Evolutionary conservation across 768 basidiomycete species (phyloP), one percentile per base, ranked within the genome.

Genomic region (Pleurotus pulmonarius): DNA sequence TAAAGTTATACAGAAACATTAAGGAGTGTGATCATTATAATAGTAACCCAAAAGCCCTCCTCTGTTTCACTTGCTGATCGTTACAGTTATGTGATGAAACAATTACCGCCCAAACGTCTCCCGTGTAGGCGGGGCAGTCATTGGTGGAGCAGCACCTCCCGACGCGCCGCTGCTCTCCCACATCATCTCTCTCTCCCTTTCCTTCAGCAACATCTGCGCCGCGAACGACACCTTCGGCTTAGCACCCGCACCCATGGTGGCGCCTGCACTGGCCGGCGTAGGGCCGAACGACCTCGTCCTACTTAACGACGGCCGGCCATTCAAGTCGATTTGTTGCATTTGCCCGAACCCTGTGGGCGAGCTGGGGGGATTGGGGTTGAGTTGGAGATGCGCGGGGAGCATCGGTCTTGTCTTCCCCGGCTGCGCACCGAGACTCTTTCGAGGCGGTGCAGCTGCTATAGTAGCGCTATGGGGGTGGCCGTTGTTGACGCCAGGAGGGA

Each of bases 101-200:
- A 11, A 44, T 24, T 72, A 56, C n/a, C 49, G 46, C 26, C 39
- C 51, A 24, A 53, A 53, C 22, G 51, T 53, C 51, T 53, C 39
- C 38, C 51, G 39, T 7, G 51, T 53, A 11, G 51, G 38, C 16
- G 51, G 51, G n/a, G 51, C 51, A 18, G 51, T 53, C 51, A 53
- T 53, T 15, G 51, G 51, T 12, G 51, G 39, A 16, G 26, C 22
- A 41, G n/a, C n/a, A 25, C 24, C 37, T 24, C 34, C 39, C 9
- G 7, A 25, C 6, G 29, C 48, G 18, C 29, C 48, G 16, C 22
- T 26, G 25, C 20, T 34, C n/a, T 53, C 51, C 51, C 51, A 53
- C 51, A 53, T 41, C 51, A 53, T 53, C 51, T 53, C 51, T 24
- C 25, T 39, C 12, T 53, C 51, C 20, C 51, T 53, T 22, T 53